phyloP scores from a whole-genome alignment of 805 yeast species.

The Tanozyma kutaoensis region DNA sequence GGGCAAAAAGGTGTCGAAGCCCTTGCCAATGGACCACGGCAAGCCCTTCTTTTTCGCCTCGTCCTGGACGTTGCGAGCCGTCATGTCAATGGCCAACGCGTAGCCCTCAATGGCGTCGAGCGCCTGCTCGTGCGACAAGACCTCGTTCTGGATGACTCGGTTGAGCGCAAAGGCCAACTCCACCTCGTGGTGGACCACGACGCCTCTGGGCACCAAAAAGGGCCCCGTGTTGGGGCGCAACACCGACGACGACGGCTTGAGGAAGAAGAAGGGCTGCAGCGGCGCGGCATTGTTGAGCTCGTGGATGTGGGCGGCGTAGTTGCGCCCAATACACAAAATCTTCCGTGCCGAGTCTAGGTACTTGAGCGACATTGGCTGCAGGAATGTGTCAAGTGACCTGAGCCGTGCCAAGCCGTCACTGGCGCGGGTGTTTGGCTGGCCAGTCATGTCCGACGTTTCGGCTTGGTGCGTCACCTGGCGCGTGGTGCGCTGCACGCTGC shows the following conservation, averaged over 20 bases:
- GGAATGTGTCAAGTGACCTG: too few species aligned
- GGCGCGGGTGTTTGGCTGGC: too few species aligned
- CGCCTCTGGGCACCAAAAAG: slow-evolving; percentile 71
- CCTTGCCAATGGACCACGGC: slow-evolving; percentile 96
- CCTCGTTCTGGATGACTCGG: slow-evolving; percentile 45
- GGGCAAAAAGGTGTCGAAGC: slow-evolving; percentile 93
- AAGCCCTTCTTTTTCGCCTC: slow-evolving; percentile 88
- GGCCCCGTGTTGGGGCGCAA: slow-evolving; percentile 53
- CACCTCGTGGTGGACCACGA: slow-evolving; percentile 79
- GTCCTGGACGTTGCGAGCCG: slow-evolving; percentile 92
- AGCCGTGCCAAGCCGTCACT: too few species aligned
- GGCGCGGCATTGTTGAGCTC: slow-evolving; percentile 81
- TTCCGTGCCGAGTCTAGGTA: slow-evolving; percentile 59
- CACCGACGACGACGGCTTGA: slow-evolving; percentile 78
- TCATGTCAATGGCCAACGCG: slow-evolving; percentile 82
- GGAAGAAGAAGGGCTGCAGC: slow-evolving; percentile 78
- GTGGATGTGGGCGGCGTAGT: slow-evolving; percentile 90
- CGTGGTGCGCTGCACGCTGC: too few species aligned
- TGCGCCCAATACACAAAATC: slow-evolving; percentile 90
- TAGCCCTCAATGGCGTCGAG: slow-evolving; percentile 74
- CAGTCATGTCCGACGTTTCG: too few species aligned
- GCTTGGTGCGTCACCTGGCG: too few species aligned
- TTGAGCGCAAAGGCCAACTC: slow-evolving; percentile 77
- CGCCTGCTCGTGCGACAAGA: slow-evolving; percentile 54
- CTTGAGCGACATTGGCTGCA: slow-evolving; percentile 14